phyloP scores from a whole-genome alignment of 257 asterid species.

The Salvia miltiorrhiza region DNA sequence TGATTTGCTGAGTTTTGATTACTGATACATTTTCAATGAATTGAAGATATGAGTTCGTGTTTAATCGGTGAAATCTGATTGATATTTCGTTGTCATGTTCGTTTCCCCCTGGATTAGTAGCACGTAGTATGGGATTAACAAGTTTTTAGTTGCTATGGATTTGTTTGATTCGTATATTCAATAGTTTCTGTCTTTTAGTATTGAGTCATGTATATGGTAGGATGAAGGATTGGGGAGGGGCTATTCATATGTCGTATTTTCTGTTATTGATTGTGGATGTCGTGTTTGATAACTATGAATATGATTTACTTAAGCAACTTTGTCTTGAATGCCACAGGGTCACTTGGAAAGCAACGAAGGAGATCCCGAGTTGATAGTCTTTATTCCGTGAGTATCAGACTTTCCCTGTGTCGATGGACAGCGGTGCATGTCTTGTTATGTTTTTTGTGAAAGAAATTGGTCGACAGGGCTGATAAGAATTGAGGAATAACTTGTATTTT shows the following conservation, averaged over 20 bases:
- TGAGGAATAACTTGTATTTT: neutral
- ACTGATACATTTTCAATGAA: neutral
- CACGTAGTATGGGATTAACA: neutral
- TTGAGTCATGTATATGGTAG: neutral
- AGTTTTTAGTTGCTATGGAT: neutral
- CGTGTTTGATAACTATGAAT: neutral
- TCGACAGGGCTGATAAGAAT: neutral
- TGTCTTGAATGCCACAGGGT: conserved; percentile 48
- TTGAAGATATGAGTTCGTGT: neutral
- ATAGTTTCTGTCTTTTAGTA: neutral
- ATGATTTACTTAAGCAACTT: neutral
- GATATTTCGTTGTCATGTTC: neutral
- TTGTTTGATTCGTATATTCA: neutral
- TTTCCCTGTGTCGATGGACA: conserved; percentile 12
- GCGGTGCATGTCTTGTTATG: neutral
- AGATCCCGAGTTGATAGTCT: conserved; percentile 92
- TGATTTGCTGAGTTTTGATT: neutral
- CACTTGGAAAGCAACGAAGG: conserved; percentile 94
- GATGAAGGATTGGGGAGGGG: neutral
- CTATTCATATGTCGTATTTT: neutral
- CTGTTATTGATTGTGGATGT: neutral
- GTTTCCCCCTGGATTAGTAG: neutral
- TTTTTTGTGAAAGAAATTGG: neutral
- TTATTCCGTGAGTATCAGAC: conserved; percentile 74
- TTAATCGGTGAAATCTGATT: neutral